These are phyloP conservation scores for Colletotrichum tropicale DNA, from an alignment of 2,329 filamentous ascomycete species.

Conservation along the genomic window DNA sequence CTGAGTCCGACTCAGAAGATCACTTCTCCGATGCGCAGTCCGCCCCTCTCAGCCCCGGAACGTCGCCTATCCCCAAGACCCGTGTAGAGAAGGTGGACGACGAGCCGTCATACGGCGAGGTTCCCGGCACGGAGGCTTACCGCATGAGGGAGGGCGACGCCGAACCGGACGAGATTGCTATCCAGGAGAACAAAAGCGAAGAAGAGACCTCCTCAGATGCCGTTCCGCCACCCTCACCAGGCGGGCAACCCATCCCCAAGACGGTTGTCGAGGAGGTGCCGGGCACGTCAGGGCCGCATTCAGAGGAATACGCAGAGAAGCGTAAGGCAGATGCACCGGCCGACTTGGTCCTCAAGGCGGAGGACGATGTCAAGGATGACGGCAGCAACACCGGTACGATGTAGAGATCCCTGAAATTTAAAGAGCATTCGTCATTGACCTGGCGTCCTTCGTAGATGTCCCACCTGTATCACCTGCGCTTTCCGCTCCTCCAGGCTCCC, in stretches of 20 bases:
- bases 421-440: constrained; percentile 23
- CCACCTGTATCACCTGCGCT: constrained; percentile 30
- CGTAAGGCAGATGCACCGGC: constrained; percentile 58
- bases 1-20: constrained; percentile 68
- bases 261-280: constrained; percentile 59
- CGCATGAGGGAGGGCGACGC: constrained; percentile 61
- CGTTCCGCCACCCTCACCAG: constrained; percentile 26
- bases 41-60: constrained; percentile 44
- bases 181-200: constrained; percentile 30
- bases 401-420: constrained; percentile 22
- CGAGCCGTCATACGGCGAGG: constrained; percentile 63
- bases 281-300: constrained; percentile 47
- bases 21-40: constrained; percentile 73
- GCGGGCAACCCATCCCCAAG: constrained; percentile 48
- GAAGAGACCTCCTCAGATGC: constrained; percentile 26
- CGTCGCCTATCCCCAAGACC: constrained; percentile 62
- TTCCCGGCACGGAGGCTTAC: constrained; percentile 65
- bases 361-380: constrained; percentile 41
- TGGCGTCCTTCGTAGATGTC: constrained; percentile 38
- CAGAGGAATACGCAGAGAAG: constrained; percentile 48
- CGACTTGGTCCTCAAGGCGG: constrained; percentile 53
- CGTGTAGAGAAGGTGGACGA: constrained; percentile 64
- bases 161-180: constrained; percentile 64
- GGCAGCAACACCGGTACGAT: constrained; percentile 36
- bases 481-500: constrained; percentile 32